Evolutionary conservation across 2,329 filamentous ascomycete genomes (phyloP).

Genomic region (Aspergillus phoenicis): DNA sequence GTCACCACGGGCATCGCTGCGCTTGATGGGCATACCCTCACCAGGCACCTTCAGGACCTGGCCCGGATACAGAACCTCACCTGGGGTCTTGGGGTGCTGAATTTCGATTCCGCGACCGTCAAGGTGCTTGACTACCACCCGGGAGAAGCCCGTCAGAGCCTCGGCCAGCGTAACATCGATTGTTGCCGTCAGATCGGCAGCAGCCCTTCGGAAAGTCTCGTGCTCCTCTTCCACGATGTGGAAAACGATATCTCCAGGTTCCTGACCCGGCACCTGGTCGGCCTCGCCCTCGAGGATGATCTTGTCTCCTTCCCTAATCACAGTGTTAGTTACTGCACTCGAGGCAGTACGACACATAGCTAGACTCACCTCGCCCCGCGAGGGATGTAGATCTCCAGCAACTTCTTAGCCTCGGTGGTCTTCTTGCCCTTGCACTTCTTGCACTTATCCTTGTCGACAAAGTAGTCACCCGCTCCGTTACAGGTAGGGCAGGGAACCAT

Average conservation of each 20-base stretch:
- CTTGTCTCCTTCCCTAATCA: conserved; percentile 70
- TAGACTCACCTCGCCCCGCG: conserved; percentile 67
- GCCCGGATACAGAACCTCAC: conserved; percentile 78
- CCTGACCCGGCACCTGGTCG: conserved; percentile 85
- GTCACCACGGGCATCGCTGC: conserved; percentile 79
- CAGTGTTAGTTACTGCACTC: background rate
- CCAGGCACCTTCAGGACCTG: conserved; percentile 83
- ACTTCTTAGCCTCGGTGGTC: conserved; percentile 85
- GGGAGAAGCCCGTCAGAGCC: conserved; percentile 83
- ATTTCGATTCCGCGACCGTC: conserved; percentile 89
- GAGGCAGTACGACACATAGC: no score
- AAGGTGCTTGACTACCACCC: conserved; percentile 87
- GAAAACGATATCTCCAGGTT: conserved; percentile 92
- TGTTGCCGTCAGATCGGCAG: conserved; percentile 79
- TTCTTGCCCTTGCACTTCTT: conserved; percentile 98
- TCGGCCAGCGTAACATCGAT: conserved; percentile 81
- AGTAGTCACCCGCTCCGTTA: conserved; percentile 79
- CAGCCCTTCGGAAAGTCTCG: conserved; percentile 77
- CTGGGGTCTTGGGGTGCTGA: conserved; percentile 71
- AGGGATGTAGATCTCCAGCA: conserved; percentile 94
- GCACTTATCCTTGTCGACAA: conserved; percentile 95
- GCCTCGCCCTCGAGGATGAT: conserved; percentile 92
- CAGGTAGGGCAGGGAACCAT: conserved; percentile 80
- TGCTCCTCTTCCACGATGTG: conserved; percentile 80
- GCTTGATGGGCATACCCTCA: conserved; percentile 94